Base-by-base conservation (phyloP, 805 yeast species). In the Monosporozyma aerobia region DNA sequence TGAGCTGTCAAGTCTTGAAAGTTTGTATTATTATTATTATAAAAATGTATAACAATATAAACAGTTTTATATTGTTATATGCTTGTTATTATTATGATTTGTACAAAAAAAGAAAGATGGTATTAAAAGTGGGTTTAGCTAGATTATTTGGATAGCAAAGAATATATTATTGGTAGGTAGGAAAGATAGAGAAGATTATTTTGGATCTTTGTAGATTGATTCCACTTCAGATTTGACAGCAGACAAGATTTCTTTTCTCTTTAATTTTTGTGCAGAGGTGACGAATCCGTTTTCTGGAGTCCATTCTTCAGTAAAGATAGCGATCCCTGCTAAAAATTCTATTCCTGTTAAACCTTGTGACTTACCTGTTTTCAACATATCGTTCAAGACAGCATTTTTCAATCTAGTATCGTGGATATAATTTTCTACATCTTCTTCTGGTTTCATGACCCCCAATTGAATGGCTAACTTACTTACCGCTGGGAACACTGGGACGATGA, bases 221-320 rank as follows among this genome's bases (percentile, higher is more conserved):
- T 86, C 87, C 62, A 94, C 87, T 48, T 76, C 79, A 39, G 77
- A 77, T 69, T 83, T 69, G 67, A 83, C 86, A 56, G 83, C 80
- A 37, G 76, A 80, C 60, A 88, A 73, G 65, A 94, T 94, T 76
- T 86, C 87, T 77, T 80, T 87, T 77, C 99, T 86, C 77, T 92
- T 97, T 63, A 94, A 78, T 73, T 94, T 94, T 73, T 90, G 97
- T 27, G 99, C 99, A 53, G 95, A 83, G 11, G 98, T 90, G 52
- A 94, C 95, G 59, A 75, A 88, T 0, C 97, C 98, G 67, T 82
- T 87, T 71, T 89, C 92, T 40, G 99, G 98, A 44, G 98, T 94
- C 98, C 99, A 94, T 74, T 94, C 99, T 49, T 83, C 92, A 60
- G 87, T 94, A 52, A 82, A 77, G 54, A 94, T 68, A 14, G 85